These are phyloP conservation scores for Kockovaella imperatae DNA, from an alignment of 768 basidiomycete genomes.

Conservation along the genomic window DNA sequence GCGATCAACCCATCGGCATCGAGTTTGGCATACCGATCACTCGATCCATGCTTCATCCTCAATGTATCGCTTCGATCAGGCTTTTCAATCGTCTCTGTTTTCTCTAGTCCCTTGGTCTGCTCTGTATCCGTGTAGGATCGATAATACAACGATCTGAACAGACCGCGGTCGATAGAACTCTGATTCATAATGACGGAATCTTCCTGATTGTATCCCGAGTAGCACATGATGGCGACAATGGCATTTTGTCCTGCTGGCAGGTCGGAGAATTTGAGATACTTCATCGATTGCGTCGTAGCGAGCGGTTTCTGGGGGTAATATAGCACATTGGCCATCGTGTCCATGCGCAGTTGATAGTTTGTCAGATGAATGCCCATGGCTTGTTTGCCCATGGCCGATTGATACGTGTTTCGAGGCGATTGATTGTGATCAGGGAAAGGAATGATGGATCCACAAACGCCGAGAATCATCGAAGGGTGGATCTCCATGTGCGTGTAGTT, in stretches of 20 bases:
- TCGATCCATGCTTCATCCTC: slow-evolving; percentile 90
- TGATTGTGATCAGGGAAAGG: slow-evolving; percentile 99
- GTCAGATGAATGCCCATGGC: slow-evolving; percentile 99
- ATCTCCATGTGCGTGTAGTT: slow-evolving; percentile 99
- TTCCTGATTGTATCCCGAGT: slow-evolving; percentile 99
- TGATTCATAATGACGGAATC: slow-evolving; percentile 99
- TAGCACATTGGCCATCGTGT: slow-evolving; percentile 98
- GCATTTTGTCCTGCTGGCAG: slow-evolving; percentile 99
- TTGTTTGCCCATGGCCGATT: slow-evolving; percentile 99
- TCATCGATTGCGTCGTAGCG: slow-evolving; percentile 97
- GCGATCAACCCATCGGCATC: slow-evolving; percentile 94
- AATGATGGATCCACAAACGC: slow-evolving; percentile 97
- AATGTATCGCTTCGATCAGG: slow-evolving; percentile 86
- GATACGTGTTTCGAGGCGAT: slow-evolving; percentile 99
- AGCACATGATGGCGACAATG: slow-evolving; percentile 94
- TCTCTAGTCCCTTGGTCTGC: slow-evolving; percentile 87
- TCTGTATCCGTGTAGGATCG: slow-evolving; percentile 97
- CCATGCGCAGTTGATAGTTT: slow-evolving; percentile 97
- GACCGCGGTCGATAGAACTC: slow-evolving; percentile 91
- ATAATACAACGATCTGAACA: slow-evolving; percentile 98
- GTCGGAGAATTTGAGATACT: slow-evolving; percentile 97
- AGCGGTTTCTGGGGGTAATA: slow-evolving; percentile 99
- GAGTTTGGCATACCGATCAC: slow-evolving; percentile 74
- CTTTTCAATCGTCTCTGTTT: slow-evolving; percentile 93
- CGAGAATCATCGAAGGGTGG: slow-evolving; percentile 97